Evolutionary conservation across 192 early-diverging fungal genomes (phyloP), one percentile per base, ranked within the genome.

Genomic region (Linnemannia schmuckeri): DNA sequence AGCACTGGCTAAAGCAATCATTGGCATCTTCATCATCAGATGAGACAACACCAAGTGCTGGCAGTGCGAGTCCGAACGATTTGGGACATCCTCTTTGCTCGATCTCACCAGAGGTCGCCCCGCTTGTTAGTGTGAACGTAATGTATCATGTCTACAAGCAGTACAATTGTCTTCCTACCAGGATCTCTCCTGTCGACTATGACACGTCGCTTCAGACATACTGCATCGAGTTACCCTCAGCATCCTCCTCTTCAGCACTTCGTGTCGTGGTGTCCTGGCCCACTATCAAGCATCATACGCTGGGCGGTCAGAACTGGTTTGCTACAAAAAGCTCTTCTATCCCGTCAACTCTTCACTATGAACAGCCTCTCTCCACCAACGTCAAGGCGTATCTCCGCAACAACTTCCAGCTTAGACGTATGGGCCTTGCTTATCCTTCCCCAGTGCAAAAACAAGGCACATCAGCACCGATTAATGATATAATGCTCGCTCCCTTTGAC

Each of bases 371-470:
- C 12, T 13, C 52, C n/a, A 13, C 7, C 13, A 72, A 40, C 20
- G 24, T 79, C 47, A 79, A 24, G 24, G 40, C 38, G 4, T 57
- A 83, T 6, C 41, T 77, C 18, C 6, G 38, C 5, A 83, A 78
- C 70, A 78, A 52, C 12, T 2, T 68, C 1, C 82, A 83, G 52
- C 76, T 83, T 44, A 55, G 61, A 49, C 70, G 54, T 10, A 77
- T 83, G 82, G 82, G 82, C 0, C 40, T 83, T 38, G 68, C 82
- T 38, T 46, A 70, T 12, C 10, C 61, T 27, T 6, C n/a, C 9
- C 22, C 63, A 52, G 18, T 22, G 9, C 61, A n/a, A 1, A 9
- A 35, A 27, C 57, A 30, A 30, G 33, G 3, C 2, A 27, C 47
- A 8, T 9, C 35, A 37, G 30, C 9, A 54, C 27, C 73, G 38